Evolutionary conservation across 1,284 basidiomycete genomes (phyloP), one percentile per base, ranked within the genome.

Genomic region (Cryptococcus amylolentus): DNA sequence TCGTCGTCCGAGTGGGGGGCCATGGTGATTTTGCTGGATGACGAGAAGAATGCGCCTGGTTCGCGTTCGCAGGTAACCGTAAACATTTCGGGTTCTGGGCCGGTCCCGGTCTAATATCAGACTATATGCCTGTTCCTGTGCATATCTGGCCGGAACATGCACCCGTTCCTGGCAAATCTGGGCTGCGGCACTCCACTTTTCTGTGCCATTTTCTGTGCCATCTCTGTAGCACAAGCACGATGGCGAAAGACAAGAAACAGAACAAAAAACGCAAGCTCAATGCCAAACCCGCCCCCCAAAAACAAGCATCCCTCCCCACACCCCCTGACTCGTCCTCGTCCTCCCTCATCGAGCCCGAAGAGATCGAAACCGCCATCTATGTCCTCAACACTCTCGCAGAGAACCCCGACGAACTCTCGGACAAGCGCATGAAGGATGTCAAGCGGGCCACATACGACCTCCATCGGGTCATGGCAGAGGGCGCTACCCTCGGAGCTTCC

Each of bases 381-480:
- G 68, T 70, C 4, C 63, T 78, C 8, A 56, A 66, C 37, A 68
- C 70, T 14, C 60, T 78, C 10, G 57, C 64, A 2, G 68, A 70
- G 27, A 65, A 72, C 54, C 76, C 76, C 0, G 65, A 69, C 7
- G 62, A 70, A 37, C 64, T 78, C 10, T 55, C 64, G 0, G 61
- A 61, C 27, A 70, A 70, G 60, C 60, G 64, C 44, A 66, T 71
- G 53, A 77, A 77, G 60, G 72, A 66, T 10, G 55, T 78, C 54
- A 78, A 78, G 65, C 56, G 72, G 31, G 68, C 62, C 1, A 65
- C 71, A 35, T 74, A 71, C 60, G 76, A 71, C 38, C 52, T 76
- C 26, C 70, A 75, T 56, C 60, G 69, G 14, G 70, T 72, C 4
- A 58, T 78, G 58, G 66, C 64, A 13, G 76, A 77, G 48, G 72